These are phyloP conservation scores for Oryza meridionalis DNA, from an alignment of 176 grass and related monocot genomes.

Conservation along the genomic window DNA sequence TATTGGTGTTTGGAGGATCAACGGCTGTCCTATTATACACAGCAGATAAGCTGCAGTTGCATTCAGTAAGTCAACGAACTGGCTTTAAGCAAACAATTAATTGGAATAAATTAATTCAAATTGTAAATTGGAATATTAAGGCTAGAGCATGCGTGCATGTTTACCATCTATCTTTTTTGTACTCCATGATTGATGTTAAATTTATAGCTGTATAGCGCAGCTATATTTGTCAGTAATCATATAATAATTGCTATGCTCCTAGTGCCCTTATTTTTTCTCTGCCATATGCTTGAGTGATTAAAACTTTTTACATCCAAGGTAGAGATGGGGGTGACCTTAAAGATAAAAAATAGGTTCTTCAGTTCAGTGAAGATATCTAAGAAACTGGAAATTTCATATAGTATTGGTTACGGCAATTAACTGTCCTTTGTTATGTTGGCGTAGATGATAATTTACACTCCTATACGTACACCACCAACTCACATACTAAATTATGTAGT, in stretches of 20 bases:
- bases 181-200: too few species aligned
- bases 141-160: too few species aligned
- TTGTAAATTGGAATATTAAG: not conserved
- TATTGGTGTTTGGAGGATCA: conserved; percentile 82
- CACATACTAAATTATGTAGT: not conserved
- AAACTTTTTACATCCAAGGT: not conserved
- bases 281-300: not conserved
- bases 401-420: not conserved
- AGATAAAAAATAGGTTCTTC: not conserved
- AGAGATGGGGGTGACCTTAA: not conserved
- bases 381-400: not conserved
- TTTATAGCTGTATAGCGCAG: not conserved
- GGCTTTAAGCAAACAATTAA: conserved; percentile 2
- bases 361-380: not conserved
- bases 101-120: not conserved
- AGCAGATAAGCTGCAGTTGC: conserved; percentile 73
- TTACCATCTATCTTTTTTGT: too few species aligned
- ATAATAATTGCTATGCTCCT: not conserved
- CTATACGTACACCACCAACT: not conserved
- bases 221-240: not conserved
- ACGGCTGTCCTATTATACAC: conserved; percentile 54
- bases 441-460: not conserved
- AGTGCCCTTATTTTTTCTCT: not conserved
- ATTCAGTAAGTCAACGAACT: conserved; percentile 64
- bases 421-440: not conserved